These are phyloP conservation scores for Clonostachys solani DNA, from an alignment of 2,329 filamentous ascomycete genomes.

Conservation along the genomic window DNA sequence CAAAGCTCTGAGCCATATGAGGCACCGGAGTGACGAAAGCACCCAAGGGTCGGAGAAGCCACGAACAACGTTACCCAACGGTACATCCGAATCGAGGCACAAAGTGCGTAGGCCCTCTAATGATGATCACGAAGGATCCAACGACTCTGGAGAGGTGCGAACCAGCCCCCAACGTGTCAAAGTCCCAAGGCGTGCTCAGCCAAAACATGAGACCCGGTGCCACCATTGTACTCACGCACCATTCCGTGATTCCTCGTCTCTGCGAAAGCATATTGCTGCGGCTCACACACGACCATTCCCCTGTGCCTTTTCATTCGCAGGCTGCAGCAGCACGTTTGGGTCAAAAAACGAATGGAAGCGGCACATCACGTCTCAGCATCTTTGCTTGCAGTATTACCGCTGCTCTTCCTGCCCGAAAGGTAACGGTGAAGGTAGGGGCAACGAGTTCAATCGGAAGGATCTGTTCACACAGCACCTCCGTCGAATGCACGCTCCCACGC, in stretches of 20 bases:
- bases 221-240: conserved; percentile 58
- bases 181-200: conserved; percentile 38
- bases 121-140: conserved; percentile 18
- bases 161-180: conserved; percentile 23
- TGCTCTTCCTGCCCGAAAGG: conserved; percentile 57
- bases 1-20: conserved; percentile 60
- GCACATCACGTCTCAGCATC: conserved; percentile 86
- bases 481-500: conserved; percentile 81
- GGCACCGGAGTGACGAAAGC: conserved; percentile 45
- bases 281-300: conserved; percentile 72
- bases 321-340: conserved; percentile 77
- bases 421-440: conserved; percentile 50
- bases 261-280: conserved; percentile 63
- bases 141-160: not conserved
- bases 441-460: conserved; percentile 90
- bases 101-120: conserved; percentile 28
- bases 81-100: conserved; percentile 21
- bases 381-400: conserved; percentile 63
- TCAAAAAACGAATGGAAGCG: conserved; percentile 99
- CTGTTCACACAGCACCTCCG: conserved; percentile 92
- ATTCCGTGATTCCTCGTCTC: conserved; percentile 62
- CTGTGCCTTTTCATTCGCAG: conserved; percentile 82
- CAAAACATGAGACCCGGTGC: conserved; percentile 59
- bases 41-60: conserved; percentile 12
- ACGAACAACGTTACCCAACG: conserved; percentile 33